phyloP scores from a whole-genome alignment of 1,284 basidiomycete species.

The Microstroma glucosiphilum region DNA sequence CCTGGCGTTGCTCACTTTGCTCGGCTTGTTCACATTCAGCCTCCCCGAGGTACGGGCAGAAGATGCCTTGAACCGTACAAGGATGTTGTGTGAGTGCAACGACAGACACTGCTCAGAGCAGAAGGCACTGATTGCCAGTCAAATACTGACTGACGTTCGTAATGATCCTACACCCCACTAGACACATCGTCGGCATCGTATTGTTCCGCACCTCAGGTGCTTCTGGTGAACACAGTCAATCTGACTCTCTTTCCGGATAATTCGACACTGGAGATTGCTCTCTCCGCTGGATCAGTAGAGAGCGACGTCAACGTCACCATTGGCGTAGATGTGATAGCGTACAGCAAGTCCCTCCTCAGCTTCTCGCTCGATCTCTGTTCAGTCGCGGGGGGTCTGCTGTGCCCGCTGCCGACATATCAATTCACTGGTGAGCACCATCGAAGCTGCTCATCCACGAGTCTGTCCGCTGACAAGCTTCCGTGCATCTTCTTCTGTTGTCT shows the following conservation, averaged over 20 bases:
- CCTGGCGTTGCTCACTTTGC: not conserved
- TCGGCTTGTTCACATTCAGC: not conserved
- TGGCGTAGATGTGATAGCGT: conserved; percentile 39
- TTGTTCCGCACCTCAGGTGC: conserved; percentile 39
- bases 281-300: conserved; percentile 38
- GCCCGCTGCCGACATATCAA: conserved; percentile 46
- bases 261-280: conserved; percentile 41
- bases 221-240: conserved; percentile 37
- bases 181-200: conserved; percentile 44
- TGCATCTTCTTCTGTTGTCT: conserved; percentile 9
- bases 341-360: conserved; percentile 42
- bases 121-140: not conserved
- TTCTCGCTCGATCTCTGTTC: conserved; percentile 44
- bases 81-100: conserved; percentile 3
- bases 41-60: not conserved
- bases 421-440: conserved; percentile 24
- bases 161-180: not conserved
- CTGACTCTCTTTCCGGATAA: conserved; percentile 41
- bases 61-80: not conserved
- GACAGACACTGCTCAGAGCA: not conserved
- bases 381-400: conserved; percentile 35
- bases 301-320: conserved; percentile 28
- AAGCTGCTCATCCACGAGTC: not conserved
- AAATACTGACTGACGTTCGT: too few relatives aligned
- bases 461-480: conserved; percentile 6